A percentile compares a stretch with the other conserved stretches of the same genome.
Evolutionary conservation across 2,329 filamentous ascomycete genomes (phyloP).

Genomic region (Sclerotinia trifoliorum): DNA sequence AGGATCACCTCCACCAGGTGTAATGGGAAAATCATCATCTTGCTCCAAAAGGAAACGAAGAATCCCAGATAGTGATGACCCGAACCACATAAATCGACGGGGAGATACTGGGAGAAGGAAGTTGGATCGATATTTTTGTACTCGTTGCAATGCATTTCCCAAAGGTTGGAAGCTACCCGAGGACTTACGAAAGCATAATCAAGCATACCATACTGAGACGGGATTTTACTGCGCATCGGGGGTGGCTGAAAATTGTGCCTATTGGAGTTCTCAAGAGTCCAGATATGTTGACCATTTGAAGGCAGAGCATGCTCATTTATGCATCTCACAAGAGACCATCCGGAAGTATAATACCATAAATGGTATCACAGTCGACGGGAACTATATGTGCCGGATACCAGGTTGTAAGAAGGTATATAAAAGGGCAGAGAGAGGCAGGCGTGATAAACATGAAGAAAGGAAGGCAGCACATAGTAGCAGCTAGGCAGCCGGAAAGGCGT

Average conservation of each 20-base stretch:
- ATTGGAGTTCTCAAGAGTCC: slow-evolving; percentile 11
- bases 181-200: slow-evolving; percentile 9
- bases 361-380: not conserved
- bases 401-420: slow-evolving; percentile 5
- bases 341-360: not conserved
- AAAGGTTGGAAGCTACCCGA: slow-evolving; percentile 14
- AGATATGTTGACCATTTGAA: slow-evolving; percentile 7
- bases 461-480: not conserved
- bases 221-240: slow-evolving; percentile 14
- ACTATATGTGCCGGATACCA: slow-evolving; percentile 6
- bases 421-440: slow-evolving; percentile 2
- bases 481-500: not conserved
- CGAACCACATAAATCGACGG: not conserved
- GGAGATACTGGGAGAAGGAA: slow-evolving; percentile 9
- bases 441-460: slow-evolving; percentile 12
- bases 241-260: not conserved
- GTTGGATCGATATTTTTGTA: slow-evolving; percentile 8
- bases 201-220: slow-evolving; percentile 3
- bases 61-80: not conserved
- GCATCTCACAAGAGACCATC: not conserved
- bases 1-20: not conserved
- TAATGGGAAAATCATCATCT: not conserved
- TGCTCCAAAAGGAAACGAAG: not conserved
- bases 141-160: slow-evolving; percentile 2
- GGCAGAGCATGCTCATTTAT: slow-evolving; percentile 4